Conservation (phyloP, 495 filamentous ascomycete species). For the Tetracladium setigerum region DNA sequence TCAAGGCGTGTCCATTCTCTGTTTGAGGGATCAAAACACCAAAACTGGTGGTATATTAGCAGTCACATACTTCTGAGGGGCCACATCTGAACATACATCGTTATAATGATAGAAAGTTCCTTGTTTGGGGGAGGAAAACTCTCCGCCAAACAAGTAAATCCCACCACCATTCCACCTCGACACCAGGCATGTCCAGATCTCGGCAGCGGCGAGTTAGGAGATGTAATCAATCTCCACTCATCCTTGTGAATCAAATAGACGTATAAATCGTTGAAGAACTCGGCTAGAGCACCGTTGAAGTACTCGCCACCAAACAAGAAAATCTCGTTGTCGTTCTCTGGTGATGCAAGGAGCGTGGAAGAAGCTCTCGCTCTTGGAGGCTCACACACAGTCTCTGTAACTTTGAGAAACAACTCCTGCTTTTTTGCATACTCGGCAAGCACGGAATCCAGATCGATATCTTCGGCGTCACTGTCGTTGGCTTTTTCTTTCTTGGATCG, state of each 20-base stretch:
- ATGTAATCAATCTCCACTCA: constrained; percentile 82
- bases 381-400: constrained; percentile 71
- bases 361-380: constrained; percentile 76
- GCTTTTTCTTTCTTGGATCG: constrained; percentile 43
- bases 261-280: constrained; percentile 69
- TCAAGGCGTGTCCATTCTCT: constrained; percentile 90
- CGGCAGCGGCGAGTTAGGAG: constrained; percentile 85
- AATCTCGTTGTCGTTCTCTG: constrained; percentile 80
- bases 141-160: constrained; percentile 86
- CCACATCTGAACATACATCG: constrained; percentile 34
- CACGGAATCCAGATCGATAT: constrained; percentile 95
- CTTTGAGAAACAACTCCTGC: constrained; percentile 88
- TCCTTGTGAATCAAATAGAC: constrained; percentile 81
- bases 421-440: constrained; percentile 77
- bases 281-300: constrained; percentile 55
- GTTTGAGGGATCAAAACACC: constrained; percentile 73
- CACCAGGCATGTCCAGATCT: constrained; percentile 90
- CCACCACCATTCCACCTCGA: constrained; percentile 72
- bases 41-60: constrained; percentile 46
- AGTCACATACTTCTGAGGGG: not conserved
- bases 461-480: constrained; percentile 76
- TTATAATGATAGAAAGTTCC: constrained; percentile 99
- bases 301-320: constrained; percentile 82
- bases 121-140: constrained; percentile 77
- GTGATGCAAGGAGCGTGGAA: constrained; percentile 72